These are phyloP conservation scores for Ascochyta rabiei DNA, from an alignment of 2,329 filamentous ascomycete genomes.

Conservation along the genomic window DNA sequence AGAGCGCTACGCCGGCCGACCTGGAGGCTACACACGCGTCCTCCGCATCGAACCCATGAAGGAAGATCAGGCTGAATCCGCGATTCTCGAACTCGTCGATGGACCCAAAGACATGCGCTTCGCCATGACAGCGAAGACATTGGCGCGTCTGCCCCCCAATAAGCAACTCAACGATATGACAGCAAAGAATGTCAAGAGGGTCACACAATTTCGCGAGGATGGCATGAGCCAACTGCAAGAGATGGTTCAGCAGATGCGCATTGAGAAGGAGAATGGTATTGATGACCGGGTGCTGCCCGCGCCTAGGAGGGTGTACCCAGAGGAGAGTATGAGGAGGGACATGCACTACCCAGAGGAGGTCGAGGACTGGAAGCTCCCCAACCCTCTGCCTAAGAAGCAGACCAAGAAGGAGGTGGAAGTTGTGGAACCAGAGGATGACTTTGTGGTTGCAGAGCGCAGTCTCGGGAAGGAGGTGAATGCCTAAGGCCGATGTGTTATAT, in stretches of 20 bases:
- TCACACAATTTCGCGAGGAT: constrained; percentile 73
- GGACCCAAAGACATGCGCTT: constrained; percentile 93
- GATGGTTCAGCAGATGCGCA: constrained; percentile 55
- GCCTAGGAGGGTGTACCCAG: constrained; percentile 42
- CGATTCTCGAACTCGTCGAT: constrained; percentile 94
- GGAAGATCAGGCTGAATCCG: constrained; percentile 84
- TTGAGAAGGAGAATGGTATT: constrained; percentile 29
- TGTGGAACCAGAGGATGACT: constrained; percentile 11
- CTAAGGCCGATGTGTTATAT: constrained; percentile 4
- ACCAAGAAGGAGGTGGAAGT: constrained; percentile 8
- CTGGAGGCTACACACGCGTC: constrained; percentile 94
- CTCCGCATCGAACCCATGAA: constrained; percentile 89
- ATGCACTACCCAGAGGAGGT: constrained; percentile 39
- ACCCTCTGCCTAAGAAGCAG: constrained; percentile 19
- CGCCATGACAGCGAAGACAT: constrained; percentile 85
- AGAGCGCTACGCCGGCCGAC: constrained; percentile 76
- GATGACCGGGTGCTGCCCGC: constrained; percentile 36
- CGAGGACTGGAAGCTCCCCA: constrained; percentile 31
- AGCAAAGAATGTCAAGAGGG: constrained; percentile 78
- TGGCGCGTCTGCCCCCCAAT: constrained; percentile 66
- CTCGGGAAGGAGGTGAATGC: constrained; percentile 14
- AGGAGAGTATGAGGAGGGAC: constrained; percentile 31
- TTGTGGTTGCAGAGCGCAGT: constrained; percentile 11
- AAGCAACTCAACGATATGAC: constrained; percentile 73
- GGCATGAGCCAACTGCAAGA: constrained; percentile 72